Evolutionary conservation across 768 basidiomycete genomes (phyloP).

Genomic region (Rhizopogon roseolus): DNA sequence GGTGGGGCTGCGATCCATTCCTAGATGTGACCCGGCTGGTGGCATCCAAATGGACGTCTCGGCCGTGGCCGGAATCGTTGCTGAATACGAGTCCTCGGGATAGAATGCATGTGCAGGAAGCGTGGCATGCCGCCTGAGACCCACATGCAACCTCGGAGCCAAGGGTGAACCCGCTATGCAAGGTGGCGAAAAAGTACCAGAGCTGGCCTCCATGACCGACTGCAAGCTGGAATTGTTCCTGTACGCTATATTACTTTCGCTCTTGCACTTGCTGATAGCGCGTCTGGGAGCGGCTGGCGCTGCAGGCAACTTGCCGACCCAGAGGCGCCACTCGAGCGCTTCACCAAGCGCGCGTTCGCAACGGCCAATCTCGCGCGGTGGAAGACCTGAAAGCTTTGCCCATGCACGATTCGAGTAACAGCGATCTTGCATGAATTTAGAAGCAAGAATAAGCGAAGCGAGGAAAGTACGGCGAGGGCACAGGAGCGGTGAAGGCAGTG

Average conservation of each 20-base stretch:
- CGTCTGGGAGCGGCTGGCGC: constrained; percentile 30
- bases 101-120: constrained; percentile 32
- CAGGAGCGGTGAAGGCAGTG: constrained; percentile 73
- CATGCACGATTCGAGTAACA: constrained; percentile 93
- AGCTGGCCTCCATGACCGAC: neutral
- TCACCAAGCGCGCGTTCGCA: constrained; percentile 87
- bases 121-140: constrained; percentile 38
- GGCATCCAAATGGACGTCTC: constrained; percentile 2
- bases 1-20: constrained; percentile 20
- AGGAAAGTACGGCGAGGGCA: constrained; percentile 89
- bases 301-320: constrained; percentile 72
- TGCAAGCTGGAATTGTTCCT: constrained; percentile 2
- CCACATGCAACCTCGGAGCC: constrained; percentile 9
- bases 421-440: constrained; percentile 91
- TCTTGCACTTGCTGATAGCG: constrained; percentile 44
- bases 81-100: constrained; percentile 9
- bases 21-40: neutral
- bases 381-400: constrained; percentile 89
- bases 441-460: constrained; percentile 82
- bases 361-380: constrained; percentile 78
- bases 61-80: neutral
- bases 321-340: constrained; percentile 86
- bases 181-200: neutral
- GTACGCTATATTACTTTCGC: constrained; percentile 37
- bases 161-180: constrained; percentile 8